Conservation (phyloP, 2,329 filamentous ascomycete species). For the Paecilomyces sp. region DNA sequence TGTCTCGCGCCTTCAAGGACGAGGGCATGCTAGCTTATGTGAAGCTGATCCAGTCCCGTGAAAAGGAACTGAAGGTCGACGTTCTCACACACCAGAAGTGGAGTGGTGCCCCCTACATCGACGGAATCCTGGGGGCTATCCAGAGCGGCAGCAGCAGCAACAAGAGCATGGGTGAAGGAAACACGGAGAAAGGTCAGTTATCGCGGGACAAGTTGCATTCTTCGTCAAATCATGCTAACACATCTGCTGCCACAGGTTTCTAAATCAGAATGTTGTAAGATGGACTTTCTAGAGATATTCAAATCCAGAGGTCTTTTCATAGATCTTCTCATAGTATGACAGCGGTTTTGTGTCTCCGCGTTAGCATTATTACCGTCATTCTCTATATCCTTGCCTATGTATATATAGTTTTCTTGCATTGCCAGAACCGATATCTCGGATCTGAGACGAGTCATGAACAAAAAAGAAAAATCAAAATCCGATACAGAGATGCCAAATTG, state of each 20-base stretch:
- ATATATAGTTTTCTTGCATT: background rate
- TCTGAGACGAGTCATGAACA: background rate
- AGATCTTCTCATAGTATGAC: no score
- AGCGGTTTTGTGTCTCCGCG: no score
- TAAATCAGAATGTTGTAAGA: background rate
- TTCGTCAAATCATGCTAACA: background rate
- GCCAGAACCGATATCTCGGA: background rate
- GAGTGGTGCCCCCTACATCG: constrained; percentile 67
- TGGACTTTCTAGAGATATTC: background rate
- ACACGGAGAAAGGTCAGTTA: constrained; percentile 59
- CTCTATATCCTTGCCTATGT: background rate
- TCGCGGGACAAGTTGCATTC: background rate
- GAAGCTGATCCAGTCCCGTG: constrained; percentile 78
- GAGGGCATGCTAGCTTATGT: constrained; percentile 98
- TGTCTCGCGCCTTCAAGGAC: constrained; percentile 74
- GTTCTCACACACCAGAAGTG: constrained; percentile 90
- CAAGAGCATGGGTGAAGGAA: constrained; percentile 91
- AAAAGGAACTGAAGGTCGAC: constrained; percentile 86
- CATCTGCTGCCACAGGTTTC: background rate
- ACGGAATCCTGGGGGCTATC: constrained; percentile 82
- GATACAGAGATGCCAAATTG: no score
- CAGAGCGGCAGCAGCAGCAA: constrained; percentile 85
- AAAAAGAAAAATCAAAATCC: background rate
- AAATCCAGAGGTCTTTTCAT: no score
- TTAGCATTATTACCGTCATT: background rate